These are phyloP conservation scores for Phytophthora rubi DNA, from an alignment of 352 stramenopile species.

Conservation along the genomic window DNA sequence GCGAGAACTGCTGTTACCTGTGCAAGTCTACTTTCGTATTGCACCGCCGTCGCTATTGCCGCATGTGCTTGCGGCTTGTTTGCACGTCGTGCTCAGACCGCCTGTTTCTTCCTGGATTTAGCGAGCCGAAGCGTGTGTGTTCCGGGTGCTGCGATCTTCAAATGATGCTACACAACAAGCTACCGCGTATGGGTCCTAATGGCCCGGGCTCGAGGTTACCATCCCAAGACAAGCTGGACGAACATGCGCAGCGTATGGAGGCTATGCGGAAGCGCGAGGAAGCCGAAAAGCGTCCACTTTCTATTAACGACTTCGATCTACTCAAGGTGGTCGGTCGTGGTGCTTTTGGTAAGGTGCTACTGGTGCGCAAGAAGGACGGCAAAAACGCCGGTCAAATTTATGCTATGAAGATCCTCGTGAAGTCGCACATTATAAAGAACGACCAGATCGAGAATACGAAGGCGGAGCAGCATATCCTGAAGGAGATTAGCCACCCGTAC, in stretches of 20 bases:
- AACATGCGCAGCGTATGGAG: constrained; percentile 74
- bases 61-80: constrained; percentile 86
- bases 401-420: constrained; percentile 96
- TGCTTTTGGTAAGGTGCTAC: constrained; percentile 95
- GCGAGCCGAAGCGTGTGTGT: constrained; percentile 87
- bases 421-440: constrained; percentile 93
- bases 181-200: constrained; percentile 60
- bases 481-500: constrained; percentile 91
- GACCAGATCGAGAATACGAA: constrained; percentile 94
- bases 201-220: constrained; percentile 35
- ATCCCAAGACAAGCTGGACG: constrained; percentile 67
- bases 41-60: constrained; percentile 82
- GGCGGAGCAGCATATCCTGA: constrained; percentile 90
- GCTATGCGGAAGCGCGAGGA: constrained; percentile 85
- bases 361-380: constrained; percentile 93
- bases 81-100: constrained; percentile 88
- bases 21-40: constrained; percentile 85
- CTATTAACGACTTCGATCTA: constrained; percentile 95
- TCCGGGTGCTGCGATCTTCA: constrained; percentile 87
- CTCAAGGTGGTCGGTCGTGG: constrained; percentile 96
- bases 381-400: constrained; percentile 90
- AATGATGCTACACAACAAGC: constrained; percentile 89
- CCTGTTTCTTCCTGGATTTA: constrained; percentile 87
- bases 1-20: constrained; percentile 79
- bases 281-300: constrained; percentile 70